Base-by-base conservation (phyloP, 2,329 filamentous ascomycete genomes). In the Penicillium sp. region DNA sequence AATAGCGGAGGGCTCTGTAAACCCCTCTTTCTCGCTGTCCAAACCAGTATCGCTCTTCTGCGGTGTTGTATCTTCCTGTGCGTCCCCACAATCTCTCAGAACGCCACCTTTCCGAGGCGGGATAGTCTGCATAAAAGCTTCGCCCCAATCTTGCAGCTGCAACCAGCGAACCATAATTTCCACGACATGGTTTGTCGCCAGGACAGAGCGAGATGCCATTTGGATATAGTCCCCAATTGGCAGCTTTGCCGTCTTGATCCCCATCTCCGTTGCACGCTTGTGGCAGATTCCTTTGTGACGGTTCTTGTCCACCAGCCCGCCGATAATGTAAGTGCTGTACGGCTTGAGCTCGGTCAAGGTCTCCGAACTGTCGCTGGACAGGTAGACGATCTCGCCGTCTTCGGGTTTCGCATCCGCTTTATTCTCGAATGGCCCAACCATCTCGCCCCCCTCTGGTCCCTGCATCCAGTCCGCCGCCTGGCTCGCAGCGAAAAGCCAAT, bases 141-240 rank as follows among this genome's bases (percentile, higher is more conserved):
- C 83, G 1, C 90, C 93, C 95, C 95, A 99, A 75, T 98, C 91
- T 2, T 91, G 91, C 53, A 87, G 87, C 77, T 97, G 92, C 58
- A 99, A 78, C 93, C 93, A 99, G 67, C 88, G 89, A 50, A 97
- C 80, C 92, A 99, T 97, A 65, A 99, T 98, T 78, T 98, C 94
- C 51, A 95, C 87, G 1, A 99, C 95, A 73, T 99, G 95, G 73
- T 98, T 99, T 7, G 94, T 97, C 3, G 94, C 90, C 61, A 99
- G 81, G 5, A 99, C 91, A 69, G 90, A 88, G 35, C 95, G 87
- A 70, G 90, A 93, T 60, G 89, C 86, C 91, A 99, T 96, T 66
- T 92, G 86, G 83, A 99, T 90, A 76, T 92, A 98, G 65, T 98
- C 89, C n/a, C 93, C 92, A 70, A 99, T 98, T 0, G 95, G 95